These are phyloP conservation scores for Cyberlindnera saturnus DNA, from an alignment of 805 yeast genomes.

Conservation along the genomic window DNA sequence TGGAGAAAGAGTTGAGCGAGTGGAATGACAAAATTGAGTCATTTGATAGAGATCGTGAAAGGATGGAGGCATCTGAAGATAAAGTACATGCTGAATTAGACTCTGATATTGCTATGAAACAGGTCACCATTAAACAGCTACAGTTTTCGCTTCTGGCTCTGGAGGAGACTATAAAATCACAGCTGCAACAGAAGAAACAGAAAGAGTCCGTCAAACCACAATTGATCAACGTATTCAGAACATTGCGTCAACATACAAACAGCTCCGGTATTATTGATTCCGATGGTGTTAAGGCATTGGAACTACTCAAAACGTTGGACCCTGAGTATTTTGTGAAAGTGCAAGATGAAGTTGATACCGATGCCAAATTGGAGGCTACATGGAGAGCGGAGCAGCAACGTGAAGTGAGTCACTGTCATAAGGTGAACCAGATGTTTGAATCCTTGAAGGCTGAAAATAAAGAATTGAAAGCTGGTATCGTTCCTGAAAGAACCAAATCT, in stretches of 20 bases:
- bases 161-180: slow-evolving; percentile 17
- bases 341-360: slow-evolving; percentile 25
- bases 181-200: slow-evolving; percentile 15
- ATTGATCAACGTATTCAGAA: slow-evolving; percentile 11
- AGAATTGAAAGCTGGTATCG: slow-evolving; percentile 7
- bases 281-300: slow-evolving; percentile 19
- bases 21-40: slow-evolving; percentile 29
- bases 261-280: slow-evolving; percentile 17
- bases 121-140: slow-evolving; percentile 2
- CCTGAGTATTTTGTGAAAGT: slow-evolving; percentile 12
- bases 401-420: slow-evolving; percentile 27
- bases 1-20: slow-evolving; percentile 27
- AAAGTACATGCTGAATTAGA: slow-evolving; percentile 14
- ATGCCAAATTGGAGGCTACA: slow-evolving; percentile 30
- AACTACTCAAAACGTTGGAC: slow-evolving; percentile 15
- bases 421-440: slow-evolving; percentile 19
- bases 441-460: slow-evolving; percentile 10
- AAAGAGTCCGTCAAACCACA: slow-evolving; percentile 13
- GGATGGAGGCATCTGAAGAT: slow-evolving; percentile 14
- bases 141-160: slow-evolving; percentile 9
- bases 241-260: slow-evolving; percentile 15
- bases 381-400: slow-evolving; percentile 35
- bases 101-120: slow-evolving; percentile 11
- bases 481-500: slow-evolving; percentile 1
- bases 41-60: slow-evolving; percentile 14